A percentile compares a stretch with the other conserved stretches of the same genome.
These are phyloP conservation scores for Akanthomyces uredinophilus DNA, from an alignment of 2,329 filamentous ascomycete genomes.

Conservation along the genomic window DNA sequence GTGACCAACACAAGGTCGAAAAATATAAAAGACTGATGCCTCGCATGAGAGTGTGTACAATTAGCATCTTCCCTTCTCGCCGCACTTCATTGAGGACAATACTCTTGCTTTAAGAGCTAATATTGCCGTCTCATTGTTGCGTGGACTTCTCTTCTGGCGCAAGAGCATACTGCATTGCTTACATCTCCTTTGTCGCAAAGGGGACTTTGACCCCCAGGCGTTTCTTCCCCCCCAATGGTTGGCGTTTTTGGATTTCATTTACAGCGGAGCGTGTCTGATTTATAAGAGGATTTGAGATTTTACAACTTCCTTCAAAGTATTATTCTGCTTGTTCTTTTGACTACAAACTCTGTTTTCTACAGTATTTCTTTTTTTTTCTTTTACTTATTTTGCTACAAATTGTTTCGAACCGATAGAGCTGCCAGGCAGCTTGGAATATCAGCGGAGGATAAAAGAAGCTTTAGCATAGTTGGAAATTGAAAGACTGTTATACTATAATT, in stretches of 20 bases:
- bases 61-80: neutral
- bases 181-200: neutral
- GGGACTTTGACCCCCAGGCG: neutral
- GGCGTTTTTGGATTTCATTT: neutral
- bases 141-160: neutral
- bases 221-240: neutral
- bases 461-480: neutral
- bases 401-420: constrained; percentile 15
- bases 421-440: neutral
- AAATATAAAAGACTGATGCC: neutral
- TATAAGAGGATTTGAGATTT: neutral
- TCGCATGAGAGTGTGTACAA: neutral
- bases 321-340: too few species aligned
- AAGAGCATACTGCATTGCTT: neutral
- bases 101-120: neutral
- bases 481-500: neutral
- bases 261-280: constrained; percentile 3
- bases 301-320: neutral
- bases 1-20: neutral
- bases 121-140: neutral
- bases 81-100: neutral
- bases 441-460: neutral
- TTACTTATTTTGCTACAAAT: neutral
- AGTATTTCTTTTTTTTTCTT: neutral
- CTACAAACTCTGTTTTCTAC: too few species aligned